Conservation (phyloP, 805 yeast genomes). For the Spathaspora passalidarum region DNA sequence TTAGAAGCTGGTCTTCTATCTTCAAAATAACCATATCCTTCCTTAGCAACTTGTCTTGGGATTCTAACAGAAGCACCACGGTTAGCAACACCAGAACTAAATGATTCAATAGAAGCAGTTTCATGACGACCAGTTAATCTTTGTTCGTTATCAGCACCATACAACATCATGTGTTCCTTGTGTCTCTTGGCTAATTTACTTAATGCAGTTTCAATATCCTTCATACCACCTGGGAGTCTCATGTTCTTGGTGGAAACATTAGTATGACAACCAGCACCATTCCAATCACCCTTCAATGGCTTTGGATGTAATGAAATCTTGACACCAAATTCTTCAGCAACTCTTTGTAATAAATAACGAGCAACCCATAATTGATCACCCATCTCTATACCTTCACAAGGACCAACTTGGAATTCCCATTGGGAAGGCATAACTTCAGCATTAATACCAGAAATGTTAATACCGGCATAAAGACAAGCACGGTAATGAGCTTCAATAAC, state of each 20-base stretch:
- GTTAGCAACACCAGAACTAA: conserved; percentile 98
- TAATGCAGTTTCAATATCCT: conserved; percentile 86
- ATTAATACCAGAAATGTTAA: conserved; percentile 90
- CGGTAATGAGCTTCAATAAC: conserved; percentile 98
- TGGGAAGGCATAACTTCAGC: conserved; percentile 99
- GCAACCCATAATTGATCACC: conserved; percentile 98
- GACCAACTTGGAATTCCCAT: conserved; percentile 99
- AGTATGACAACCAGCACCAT: conserved; percentile 99
- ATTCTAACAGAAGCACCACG: conserved; percentile 99
- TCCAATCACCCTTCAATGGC: conserved; percentile 99
- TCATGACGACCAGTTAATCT: conserved; percentile 98
- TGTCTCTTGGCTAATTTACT: conserved; percentile 95
- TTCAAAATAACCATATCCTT: conserved; percentile 97
- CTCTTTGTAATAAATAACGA: conserved; percentile 87
- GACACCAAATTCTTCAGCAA: conserved; percentile 98
- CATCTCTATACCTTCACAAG: conserved; percentile 92
- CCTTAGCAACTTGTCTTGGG: conserved; percentile 98
- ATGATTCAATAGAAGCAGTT: conserved; percentile 89
- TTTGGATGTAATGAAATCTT: conserved; percentile 99
- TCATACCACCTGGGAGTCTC: conserved; percentile 97
- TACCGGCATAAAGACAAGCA: conserved; percentile 93
- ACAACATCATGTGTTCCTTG: conserved; percentile 89
- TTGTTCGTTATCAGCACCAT: conserved; percentile 92
- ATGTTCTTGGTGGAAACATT: conserved; percentile 89
- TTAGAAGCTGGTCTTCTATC: conserved; percentile 99